These are phyloP conservation scores for Corinectria fuckeliana DNA, from an alignment of 2,329 filamentous ascomycete species.

Conservation along the genomic window DNA sequence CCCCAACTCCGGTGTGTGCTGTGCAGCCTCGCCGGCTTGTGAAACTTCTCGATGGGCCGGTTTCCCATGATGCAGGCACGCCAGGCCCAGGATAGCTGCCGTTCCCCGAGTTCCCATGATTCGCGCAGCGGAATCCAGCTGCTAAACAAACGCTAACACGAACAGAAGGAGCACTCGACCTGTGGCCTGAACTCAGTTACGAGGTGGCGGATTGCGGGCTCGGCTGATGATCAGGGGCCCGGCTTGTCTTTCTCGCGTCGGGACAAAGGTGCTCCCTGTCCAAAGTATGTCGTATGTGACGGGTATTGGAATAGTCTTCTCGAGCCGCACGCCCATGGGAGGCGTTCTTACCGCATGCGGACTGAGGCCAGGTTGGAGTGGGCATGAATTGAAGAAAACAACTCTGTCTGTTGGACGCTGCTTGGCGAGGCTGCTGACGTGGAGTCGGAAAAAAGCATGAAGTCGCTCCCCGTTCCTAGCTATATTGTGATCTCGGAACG, in stretches of 20 bases:
- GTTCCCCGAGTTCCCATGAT: conserved; percentile 27
- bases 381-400: conserved; percentile 7
- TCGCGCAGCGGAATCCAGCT: conserved; percentile 21
- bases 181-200: conserved; percentile 20
- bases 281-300: conserved; percentile 24
- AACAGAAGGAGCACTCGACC: conserved; percentile 10
- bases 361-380: conserved; percentile 15
- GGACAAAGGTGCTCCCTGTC: conserved; percentile 18
- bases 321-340: conserved; percentile 18
- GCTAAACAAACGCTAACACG: conserved; percentile 19
- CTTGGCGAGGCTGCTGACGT: conserved; percentile 25
- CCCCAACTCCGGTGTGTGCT: conserved; percentile 3
- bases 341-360: conserved; percentile 15
- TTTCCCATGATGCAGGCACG: conserved; percentile 25
- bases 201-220: conserved; percentile 34
- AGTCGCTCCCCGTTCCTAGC: conserved; percentile 19
- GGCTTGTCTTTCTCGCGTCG: conserved; percentile 11
- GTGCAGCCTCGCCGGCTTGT: conserved; percentile 24
- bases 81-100: conserved; percentile 22
- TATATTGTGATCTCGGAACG: conserved; percentile 21
- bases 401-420: conserved; percentile 21
- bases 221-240: conserved; percentile 15
- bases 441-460: conserved; percentile 12
- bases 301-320: conserved; percentile 16
- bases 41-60: conserved; percentile 23